A percentile compares a stretch with the other conserved stretches of the same genome.
Conservation (phyloP, 495 filamentous ascomycete species). For the Ascodesmis nigricans region DNA sequence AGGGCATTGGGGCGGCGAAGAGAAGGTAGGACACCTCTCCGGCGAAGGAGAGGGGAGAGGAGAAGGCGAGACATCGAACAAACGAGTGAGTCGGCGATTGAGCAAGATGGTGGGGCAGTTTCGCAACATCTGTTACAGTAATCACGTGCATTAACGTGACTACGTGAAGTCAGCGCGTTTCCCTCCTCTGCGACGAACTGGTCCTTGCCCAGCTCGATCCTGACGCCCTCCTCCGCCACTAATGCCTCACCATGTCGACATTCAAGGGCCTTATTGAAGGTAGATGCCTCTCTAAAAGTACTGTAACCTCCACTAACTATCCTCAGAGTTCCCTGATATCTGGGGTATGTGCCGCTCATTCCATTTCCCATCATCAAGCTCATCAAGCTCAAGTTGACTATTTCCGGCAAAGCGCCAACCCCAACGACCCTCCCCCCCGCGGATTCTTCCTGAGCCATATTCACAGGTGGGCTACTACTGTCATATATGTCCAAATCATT, state of each 20-base stretch:
- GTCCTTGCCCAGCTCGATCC: too few species aligned
- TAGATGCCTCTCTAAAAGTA: conserved; percentile 17
- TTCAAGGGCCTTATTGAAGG: conserved; percentile 50
- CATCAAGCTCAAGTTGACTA: conserved; percentile 43
- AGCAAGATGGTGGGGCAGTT: too few species aligned
- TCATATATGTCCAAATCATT: not conserved
- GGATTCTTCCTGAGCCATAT: conserved; percentile 87
- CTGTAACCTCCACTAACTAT: conserved; percentile 7
- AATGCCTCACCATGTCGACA: conserved; percentile 45
- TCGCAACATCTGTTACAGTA: too few species aligned
- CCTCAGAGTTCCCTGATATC: conserved; percentile 46
- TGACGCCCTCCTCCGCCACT: too few species aligned
- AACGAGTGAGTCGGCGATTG: too few species aligned
- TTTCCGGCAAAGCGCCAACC: conserved; percentile 38
- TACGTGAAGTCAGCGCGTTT: too few species aligned
- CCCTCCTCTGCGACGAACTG: too few species aligned
- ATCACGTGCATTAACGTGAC: too few species aligned
- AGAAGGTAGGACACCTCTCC: too few species aligned
- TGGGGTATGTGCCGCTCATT: conserved; percentile 25
- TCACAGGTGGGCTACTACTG: conserved; percentile 26
- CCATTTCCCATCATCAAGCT: not conserved
- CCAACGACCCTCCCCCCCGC: conserved; percentile 36
- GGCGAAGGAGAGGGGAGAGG: too few species aligned
- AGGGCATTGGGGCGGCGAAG: too few species aligned
- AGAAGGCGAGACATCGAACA: too few species aligned